Conservation (phyloP, 148 eudicot species). For the Pharnaceum exiguum region DNA sequence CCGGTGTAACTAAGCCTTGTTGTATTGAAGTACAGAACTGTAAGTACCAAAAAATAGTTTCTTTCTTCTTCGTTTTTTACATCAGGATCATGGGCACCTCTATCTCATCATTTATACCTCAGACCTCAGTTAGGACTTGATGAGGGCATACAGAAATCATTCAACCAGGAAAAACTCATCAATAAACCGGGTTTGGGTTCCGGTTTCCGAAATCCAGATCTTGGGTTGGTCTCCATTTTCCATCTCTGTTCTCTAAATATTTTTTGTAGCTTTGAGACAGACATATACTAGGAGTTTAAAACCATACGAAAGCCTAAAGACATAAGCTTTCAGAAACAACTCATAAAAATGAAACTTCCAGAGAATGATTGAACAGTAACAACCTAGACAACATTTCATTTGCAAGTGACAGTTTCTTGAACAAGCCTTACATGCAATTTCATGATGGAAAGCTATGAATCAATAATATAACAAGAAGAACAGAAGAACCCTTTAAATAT, state of each 20-base stretch:
- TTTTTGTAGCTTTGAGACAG: background rate
- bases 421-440: background rate
- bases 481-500: too few species aligned
- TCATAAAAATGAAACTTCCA: background rate
- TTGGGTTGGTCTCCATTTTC: constrained; percentile 1
- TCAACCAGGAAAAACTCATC: background rate
- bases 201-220: background rate
- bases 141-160: too few species aligned
- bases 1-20: too few species aligned
- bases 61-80: too few species aligned
- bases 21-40: too few species aligned
- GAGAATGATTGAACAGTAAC: background rate
- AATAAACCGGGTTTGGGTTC: background rate
- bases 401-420: background rate
- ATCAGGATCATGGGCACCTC: too few species aligned
- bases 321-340: background rate
- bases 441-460: background rate
- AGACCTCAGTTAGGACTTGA: background rate
- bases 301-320: background rate
- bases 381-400: background rate
- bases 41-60: too few species aligned
- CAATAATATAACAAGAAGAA: background rate
- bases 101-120: too few species aligned
- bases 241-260: background rate
- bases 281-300: background rate